Evolutionary conservation across 768 basidiomycete species (phyloP).

Genomic region (Trametes cinnabarina): DNA sequence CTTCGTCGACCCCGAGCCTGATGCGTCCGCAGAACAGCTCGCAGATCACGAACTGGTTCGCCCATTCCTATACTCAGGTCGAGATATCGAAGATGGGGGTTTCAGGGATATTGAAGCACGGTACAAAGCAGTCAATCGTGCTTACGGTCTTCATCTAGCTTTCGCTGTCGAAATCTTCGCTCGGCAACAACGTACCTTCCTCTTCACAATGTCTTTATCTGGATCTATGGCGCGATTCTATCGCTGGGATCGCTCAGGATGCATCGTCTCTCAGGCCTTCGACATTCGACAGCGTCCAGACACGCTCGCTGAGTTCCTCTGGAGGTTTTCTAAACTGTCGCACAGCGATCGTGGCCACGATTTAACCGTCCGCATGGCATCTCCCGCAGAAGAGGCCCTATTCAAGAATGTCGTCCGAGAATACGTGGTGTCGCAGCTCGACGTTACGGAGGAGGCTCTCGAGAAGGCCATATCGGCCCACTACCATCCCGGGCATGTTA

Average conservation of each 20-base stretch:
- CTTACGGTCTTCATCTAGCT: neutral
- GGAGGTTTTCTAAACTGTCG: conserved; percentile 25
- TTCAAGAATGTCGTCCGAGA: neutral
- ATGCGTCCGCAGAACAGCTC: neutral
- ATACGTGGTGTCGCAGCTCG: neutral
- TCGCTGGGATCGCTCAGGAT: conserved; percentile 34
- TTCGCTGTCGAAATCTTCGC: conserved; percentile 7
- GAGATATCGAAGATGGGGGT: too few species aligned
- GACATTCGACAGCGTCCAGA: conserved; percentile 22
- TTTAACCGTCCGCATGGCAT: conserved; percentile 1
- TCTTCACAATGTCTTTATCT: conserved; percentile 31
- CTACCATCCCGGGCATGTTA: conserved; percentile 1
- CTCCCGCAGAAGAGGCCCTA: neutral
- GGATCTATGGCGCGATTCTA: conserved; percentile 31
- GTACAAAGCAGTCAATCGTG: neutral
- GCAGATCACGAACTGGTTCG: neutral
- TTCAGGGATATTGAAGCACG: neutral
- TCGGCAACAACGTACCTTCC: conserved; percentile 30
- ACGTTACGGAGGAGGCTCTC: neutral
- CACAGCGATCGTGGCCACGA: conserved; percentile 28
- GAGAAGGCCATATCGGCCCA: conserved; percentile 1
- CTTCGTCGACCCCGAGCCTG: conserved; percentile 5
- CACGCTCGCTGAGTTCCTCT: conserved; percentile 31
- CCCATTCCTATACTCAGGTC: too few species aligned
- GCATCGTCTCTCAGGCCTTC: conserved; percentile 30